Base-by-base conservation (phyloP, 352 stramenopile genomes). In the Phytophthora kernoviae region DNA sequence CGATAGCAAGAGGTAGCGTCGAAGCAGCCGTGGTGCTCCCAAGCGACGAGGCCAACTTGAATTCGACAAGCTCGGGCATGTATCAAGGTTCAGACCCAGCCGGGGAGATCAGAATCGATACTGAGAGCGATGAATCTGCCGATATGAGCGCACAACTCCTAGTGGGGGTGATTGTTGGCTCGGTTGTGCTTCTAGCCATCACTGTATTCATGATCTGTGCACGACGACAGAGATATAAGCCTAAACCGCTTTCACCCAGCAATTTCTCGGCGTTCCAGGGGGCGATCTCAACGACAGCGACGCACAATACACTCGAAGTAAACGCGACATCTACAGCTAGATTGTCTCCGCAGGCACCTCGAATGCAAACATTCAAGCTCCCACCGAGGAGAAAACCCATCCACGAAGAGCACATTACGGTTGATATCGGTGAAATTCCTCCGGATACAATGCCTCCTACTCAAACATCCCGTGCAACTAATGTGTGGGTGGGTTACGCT, bases 341-440 rank as follows among this genome's bases (percentile, higher is more conserved):
- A 26, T 42, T 30, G 7, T 70, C 68, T 14, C 58, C 63, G 1
- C 62, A 54, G 12, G 33, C 53, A 1, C 7, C n/a, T 12, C 30
- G 60, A 1, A 46, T 64, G 54, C 57, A 65, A 34, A 70, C 54
- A 15, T 62, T 67, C 50, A 65, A 61, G 33, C 34, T 68, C 15
- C 64, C 68, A 4, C 47, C 24, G 37, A 30, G 41, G 18, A 24
- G 57, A 55, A 21, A 48, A 55, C 1, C 10, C 9, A 21, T 11
- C 1, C 18, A 27, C 14, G 45, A 10, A 20, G 59, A 58, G 9
- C 48, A 54, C 30, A 7, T 65, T 2, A 27, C n/a, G 1, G 6
- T 67, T 37, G 51, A 62, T 34, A 45, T 67, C 34, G 33, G 44
- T 7, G 48, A 73, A 4, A 14, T 15, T 9, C 26, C 45, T 8